A percentile compares a stretch with the other conserved stretches of the same genome.
Evolutionary conservation across 305 asterid species (phyloP).

Genomic region (Fraxinus sp.): DNA sequence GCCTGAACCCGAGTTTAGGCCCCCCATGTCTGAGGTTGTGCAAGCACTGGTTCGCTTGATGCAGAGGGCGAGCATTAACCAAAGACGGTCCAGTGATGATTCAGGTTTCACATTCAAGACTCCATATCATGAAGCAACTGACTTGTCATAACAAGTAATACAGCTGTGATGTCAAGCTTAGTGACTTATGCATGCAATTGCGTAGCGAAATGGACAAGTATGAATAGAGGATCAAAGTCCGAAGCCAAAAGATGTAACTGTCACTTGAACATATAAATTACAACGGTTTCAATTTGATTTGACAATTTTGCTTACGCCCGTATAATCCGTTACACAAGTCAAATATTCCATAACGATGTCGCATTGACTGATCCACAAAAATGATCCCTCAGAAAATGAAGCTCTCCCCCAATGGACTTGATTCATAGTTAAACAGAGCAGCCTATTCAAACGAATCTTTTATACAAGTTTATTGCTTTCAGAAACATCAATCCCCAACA

Average conservation of each 20-base stretch:
- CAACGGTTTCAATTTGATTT: not conserved
- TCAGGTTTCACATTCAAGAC: slow-evolving; percentile 70
- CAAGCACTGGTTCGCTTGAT: slow-evolving; percentile 89
- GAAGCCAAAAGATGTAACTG: not conserved
- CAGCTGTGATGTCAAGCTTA: slow-evolving; percentile 25
- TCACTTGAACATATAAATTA: not conserved
- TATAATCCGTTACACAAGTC: not conserved
- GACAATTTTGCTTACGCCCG: not conserved
- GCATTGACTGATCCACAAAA: not conserved
- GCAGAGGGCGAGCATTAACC: slow-evolving; percentile 80
- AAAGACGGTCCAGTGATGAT: slow-evolving; percentile 70
- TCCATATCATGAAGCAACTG: slow-evolving; percentile 63
- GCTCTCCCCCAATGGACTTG: not conserved
- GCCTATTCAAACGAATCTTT: not conserved
- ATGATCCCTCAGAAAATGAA: not conserved
- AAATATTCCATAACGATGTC: not conserved
- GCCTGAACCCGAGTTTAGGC: slow-evolving; percentile 97
- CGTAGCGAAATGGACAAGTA: slow-evolving; percentile 29
- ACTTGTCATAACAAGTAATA: slow-evolving; percentile 44
- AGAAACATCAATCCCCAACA: not conserved
- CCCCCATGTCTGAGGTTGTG: slow-evolving; percentile 98
- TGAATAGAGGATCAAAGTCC: not conserved
- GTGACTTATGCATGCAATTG: slow-evolving; percentile 52
- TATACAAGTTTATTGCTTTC: not conserved
- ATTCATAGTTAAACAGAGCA: not conserved